Evolutionary conservation across 1,139 yeast genomes (phyloP).

Genomic region (Lodderomyces margitis): DNA sequence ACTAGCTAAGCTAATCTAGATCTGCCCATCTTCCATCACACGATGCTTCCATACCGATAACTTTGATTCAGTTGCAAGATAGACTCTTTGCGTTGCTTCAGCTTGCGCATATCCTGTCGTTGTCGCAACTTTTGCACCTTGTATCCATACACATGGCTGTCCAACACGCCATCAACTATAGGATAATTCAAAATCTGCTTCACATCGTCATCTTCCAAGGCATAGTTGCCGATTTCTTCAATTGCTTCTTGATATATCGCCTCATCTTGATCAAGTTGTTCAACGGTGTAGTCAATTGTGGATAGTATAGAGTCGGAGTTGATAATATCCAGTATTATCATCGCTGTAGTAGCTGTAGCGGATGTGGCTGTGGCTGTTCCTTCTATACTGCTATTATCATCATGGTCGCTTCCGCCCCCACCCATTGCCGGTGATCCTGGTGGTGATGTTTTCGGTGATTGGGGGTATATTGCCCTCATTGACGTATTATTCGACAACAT

Average conservation of each 20-base stretch:
- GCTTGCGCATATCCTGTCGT: constrained; percentile 22
- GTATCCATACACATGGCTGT: constrained; percentile 44
- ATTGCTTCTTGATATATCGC: constrained; percentile 32
- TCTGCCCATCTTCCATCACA: constrained; percentile 12
- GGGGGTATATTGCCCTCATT: constrained; percentile 30
- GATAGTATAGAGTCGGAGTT: constrained; percentile 22
- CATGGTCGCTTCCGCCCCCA: constrained; percentile 12
- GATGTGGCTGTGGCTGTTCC: constrained; percentile 14
- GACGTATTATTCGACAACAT: constrained; percentile 35
- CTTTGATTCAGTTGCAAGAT: constrained; percentile 16
- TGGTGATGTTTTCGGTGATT: constrained; percentile 29
- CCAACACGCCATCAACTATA: constrained; percentile 43
- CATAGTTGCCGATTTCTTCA: constrained; percentile 38
- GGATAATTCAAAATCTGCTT: constrained; percentile 42
- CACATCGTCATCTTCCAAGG: constrained; percentile 37
- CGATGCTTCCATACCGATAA: constrained; percentile 26
- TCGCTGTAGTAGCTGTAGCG: constrained; percentile 8
- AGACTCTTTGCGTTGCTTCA: constrained; percentile 10
- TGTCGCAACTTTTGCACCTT: constrained; percentile 40
- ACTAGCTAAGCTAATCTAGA: too few relatives aligned
- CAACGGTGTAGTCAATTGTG: constrained; percentile 29
- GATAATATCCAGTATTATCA: constrained; percentile 27
- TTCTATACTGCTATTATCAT: neutral
- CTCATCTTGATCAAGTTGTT: constrained; percentile 44
- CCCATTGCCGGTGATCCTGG: constrained; percentile 17